Evolutionary conservation across 495 filamentous ascomycete species (phyloP).

Genomic region (Podospora comata): DNA sequence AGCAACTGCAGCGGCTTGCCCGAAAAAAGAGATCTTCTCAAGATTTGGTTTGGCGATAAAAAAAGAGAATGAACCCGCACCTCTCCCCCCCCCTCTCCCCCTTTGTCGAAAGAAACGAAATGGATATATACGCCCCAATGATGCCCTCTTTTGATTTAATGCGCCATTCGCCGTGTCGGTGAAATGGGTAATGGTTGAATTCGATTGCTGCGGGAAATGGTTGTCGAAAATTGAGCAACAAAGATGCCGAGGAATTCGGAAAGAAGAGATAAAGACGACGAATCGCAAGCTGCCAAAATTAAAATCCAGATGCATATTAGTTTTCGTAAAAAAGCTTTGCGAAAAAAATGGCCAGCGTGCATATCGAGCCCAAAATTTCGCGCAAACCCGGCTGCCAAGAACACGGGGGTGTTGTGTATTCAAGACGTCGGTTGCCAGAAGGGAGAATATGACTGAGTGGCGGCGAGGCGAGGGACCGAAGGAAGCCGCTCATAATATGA

Average conservation of each 20-base stretch:
- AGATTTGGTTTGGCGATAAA: slow-evolving; percentile 5
- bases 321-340: slow-evolving; percentile 8
- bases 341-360: slow-evolving; percentile 15
- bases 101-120: slow-evolving; percentile 9
- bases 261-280: slow-evolving; percentile 6
- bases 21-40: not conserved
- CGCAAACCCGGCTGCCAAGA: slow-evolving; percentile 7
- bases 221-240: slow-evolving; percentile 27
- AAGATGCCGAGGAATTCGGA: slow-evolving; percentile 15
- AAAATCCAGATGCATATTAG: slow-evolving; percentile 10
- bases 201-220: slow-evolving; percentile 14
- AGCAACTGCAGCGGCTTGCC: slow-evolving; percentile 2
- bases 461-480: not conserved
- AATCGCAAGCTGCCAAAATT: slow-evolving; percentile 12
- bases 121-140: slow-evolving; percentile 33
- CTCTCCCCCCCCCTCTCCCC: slow-evolving; percentile 8
- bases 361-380: slow-evolving; percentile 5
- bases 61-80: slow-evolving; percentile 7
- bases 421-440: slow-evolving; percentile 6
- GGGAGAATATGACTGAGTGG: not conserved
- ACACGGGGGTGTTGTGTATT: slow-evolving; percentile 3
- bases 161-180: slow-evolving; percentile 35
- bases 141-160: slow-evolving; percentile 37
- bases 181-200: slow-evolving; percentile 27
- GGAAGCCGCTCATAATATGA: slow-evolving; percentile 37